Conservation (phyloP, 1,139 yeast genomes). For the Yamadazyma mexicana region DNA sequence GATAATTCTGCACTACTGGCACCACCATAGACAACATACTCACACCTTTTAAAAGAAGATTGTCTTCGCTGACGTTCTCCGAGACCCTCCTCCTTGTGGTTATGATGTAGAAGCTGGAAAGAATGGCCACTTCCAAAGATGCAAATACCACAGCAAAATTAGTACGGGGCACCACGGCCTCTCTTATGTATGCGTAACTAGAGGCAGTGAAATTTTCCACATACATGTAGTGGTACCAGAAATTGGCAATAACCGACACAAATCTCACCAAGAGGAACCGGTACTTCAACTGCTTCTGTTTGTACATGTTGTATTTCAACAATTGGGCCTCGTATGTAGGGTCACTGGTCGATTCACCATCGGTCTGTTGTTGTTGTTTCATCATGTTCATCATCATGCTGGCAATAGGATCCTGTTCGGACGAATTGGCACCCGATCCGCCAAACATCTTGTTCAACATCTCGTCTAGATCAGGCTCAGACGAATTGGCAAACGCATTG, state of each 20-base stretch:
- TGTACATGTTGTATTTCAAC: slow-evolving; percentile 31
- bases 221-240: slow-evolving; percentile 33
- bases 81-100: slow-evolving; percentile 27
- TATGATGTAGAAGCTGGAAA: slow-evolving; percentile 35
- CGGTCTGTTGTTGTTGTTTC: slow-evolving; percentile 15
- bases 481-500: slow-evolving; percentile 7
- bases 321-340: slow-evolving; percentile 31
- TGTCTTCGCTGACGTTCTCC: slow-evolving; percentile 25
- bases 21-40: slow-evolving; percentile 37
- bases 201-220: slow-evolving; percentile 30
- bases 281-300: slow-evolving; percentile 33
- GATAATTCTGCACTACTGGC: slow-evolving; percentile 33
- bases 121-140: slow-evolving; percentile 33
- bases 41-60: slow-evolving; percentile 29
- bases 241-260: slow-evolving; percentile 27
- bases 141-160: slow-evolving; percentile 31
- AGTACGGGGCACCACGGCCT: slow-evolving; percentile 11
- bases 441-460: slow-evolving; percentile 36
- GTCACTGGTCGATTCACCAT: slow-evolving; percentile 16
- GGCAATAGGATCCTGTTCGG: slow-evolving; percentile 25
- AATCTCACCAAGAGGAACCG: slow-evolving; percentile 34
- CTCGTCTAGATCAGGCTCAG: slow-evolving; percentile 25
- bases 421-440: slow-evolving; percentile 6
- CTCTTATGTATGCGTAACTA: slow-evolving; percentile 25
- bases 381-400: slow-evolving; percentile 33